phyloP scores from a whole-genome alignment of 441 rosid genomes.

The Cnidoscolus chayamansa region DNA sequence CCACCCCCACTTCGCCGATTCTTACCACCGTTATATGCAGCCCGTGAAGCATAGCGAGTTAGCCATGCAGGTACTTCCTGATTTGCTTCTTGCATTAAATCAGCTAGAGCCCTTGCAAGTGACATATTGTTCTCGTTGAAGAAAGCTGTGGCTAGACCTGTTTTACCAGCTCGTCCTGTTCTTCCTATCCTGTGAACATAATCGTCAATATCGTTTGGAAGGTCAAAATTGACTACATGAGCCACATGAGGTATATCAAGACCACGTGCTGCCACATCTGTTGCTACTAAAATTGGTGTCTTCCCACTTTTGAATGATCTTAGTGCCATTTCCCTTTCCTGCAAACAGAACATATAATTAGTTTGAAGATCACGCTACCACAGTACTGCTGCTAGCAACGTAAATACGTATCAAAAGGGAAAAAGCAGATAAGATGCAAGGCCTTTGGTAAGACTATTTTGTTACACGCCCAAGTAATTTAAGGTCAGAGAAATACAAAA shows the following conservation, averaged over 20 bases:
- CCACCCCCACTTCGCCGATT: constrained; percentile 64
- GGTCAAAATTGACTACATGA: constrained; percentile 88
- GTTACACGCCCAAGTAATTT: too few relatives aligned
- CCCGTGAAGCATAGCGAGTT: constrained; percentile 56
- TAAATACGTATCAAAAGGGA: neutral
- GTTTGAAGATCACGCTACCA: neutral
- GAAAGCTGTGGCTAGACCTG: constrained; percentile 88
- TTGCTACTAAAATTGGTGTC: constrained; percentile 88
- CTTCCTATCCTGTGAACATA: constrained; percentile 91
- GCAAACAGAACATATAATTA: constrained; percentile 16
- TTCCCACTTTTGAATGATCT: constrained; percentile 80
- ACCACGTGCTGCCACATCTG: constrained; percentile 95
- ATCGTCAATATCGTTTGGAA: constrained; percentile 91
- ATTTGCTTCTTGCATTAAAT: constrained; percentile 85
- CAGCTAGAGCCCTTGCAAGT: constrained; percentile 62
- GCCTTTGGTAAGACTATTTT: too few relatives aligned
- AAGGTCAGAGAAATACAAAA: neutral
- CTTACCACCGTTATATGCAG: constrained; percentile 42
- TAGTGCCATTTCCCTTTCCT: constrained; percentile 91
- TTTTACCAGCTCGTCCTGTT: constrained; percentile 90
- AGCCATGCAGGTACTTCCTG: constrained; percentile 96
- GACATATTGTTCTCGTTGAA: constrained; percentile 75
- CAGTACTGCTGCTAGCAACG: neutral
- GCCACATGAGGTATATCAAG: constrained; percentile 93
- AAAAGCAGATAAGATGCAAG: neutral